phyloP scores from a whole-genome alignment of 805 yeast genomes.

The Barnettozyma vustinii region DNA sequence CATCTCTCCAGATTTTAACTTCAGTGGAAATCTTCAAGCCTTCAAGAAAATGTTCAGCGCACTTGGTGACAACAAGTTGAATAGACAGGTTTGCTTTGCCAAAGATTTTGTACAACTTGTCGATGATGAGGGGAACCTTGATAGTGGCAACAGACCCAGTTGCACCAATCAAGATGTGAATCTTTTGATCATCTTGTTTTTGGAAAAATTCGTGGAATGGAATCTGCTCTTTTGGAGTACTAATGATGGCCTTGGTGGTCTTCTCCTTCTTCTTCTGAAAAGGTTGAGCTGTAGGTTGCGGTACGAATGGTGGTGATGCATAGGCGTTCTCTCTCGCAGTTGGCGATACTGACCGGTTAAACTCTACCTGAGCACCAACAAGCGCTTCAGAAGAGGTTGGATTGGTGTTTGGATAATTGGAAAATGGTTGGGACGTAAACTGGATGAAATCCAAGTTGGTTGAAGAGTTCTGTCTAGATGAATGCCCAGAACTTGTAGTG shows the following conservation, averaged over 20 bases:
- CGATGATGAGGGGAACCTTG: slow-evolving; percentile 85
- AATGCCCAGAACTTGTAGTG: slow-evolving; percentile 12
- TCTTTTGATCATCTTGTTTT: slow-evolving; percentile 73
- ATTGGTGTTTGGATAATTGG: slow-evolving; percentile 2
- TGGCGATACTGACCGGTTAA: slow-evolving; percentile 8
- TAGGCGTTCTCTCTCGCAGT: slow-evolving; percentile 1
- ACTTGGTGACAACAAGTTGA: slow-evolving; percentile 76
- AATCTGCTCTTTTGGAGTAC: slow-evolving; percentile 57
- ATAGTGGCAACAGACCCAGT: slow-evolving; percentile 97
- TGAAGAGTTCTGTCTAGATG: slow-evolving; percentile 26
- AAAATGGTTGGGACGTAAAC: slow-evolving; percentile 16
- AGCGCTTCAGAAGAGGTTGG: background rate
- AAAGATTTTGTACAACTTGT: slow-evolving; percentile 75
- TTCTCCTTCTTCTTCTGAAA: slow-evolving; percentile 31
- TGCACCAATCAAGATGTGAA: slow-evolving; percentile 86
- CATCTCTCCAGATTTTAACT: slow-evolving; percentile 81
- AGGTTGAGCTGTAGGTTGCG: background rate
- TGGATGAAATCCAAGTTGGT: slow-evolving; percentile 20
- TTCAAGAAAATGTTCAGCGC: slow-evolving; percentile 65
- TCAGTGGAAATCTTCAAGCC: slow-evolving; percentile 63
- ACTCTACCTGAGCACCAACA: slow-evolving; percentile 1
- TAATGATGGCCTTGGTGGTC: slow-evolving; percentile 47
- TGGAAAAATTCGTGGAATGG: slow-evolving; percentile 71
- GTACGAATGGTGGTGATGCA: background rate
- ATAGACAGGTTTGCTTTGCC: slow-evolving; percentile 70